Evolutionary conservation across 2,329 filamentous ascomycete genomes (phyloP).

Genomic region (Camptophora hylomeconis): DNA sequence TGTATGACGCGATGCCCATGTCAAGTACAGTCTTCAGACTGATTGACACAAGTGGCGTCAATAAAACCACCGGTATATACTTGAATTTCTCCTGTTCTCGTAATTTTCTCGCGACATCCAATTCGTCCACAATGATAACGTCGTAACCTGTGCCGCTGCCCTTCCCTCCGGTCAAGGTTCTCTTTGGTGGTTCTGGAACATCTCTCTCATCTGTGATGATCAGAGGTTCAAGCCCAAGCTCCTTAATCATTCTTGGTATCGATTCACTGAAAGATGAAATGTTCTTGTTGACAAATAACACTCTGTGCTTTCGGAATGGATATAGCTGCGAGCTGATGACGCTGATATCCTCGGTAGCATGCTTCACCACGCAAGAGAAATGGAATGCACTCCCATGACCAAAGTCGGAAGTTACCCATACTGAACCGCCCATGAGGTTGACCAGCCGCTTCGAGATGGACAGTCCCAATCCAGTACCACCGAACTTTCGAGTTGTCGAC

Average conservation of each 20-base stretch:
- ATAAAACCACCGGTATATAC: conserved; percentile 87
- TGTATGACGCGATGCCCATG: conserved; percentile 94
- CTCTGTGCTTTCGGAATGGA: conserved; percentile 84
- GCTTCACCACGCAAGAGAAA: conserved; percentile 84
- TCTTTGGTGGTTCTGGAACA: conserved; percentile 45
- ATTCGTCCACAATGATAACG: conserved; percentile 89
- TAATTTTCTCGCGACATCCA: conserved; percentile 74
- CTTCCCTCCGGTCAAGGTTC: conserved; percentile 20
- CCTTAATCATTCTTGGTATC: conserved; percentile 63
- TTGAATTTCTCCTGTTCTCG: conserved; percentile 90
- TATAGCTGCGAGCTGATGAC: conserved; percentile 71
- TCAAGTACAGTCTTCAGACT: conserved; percentile 88
- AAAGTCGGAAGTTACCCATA: conserved; percentile 90
- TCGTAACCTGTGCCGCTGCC: conserved; percentile 60
- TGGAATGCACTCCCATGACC: conserved; percentile 89
- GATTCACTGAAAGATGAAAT: conserved; percentile 63
- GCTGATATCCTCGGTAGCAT: conserved; percentile 65
- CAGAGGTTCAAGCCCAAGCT: conserved; percentile 67
- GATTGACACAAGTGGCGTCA: conserved; percentile 80
- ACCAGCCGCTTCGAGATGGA: conserved; percentile 93
- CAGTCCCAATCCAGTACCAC: conserved; percentile 81
- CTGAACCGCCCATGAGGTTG: conserved; percentile 88
- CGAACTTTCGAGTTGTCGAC: conserved; percentile 90
- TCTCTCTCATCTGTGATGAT: conserved; percentile 68
- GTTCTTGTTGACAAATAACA: conserved; percentile 89